These are phyloP conservation scores for Hordeum pubiflorum DNA, from an alignment of 202 grass and related monocot species.

Conservation along the genomic window DNA sequence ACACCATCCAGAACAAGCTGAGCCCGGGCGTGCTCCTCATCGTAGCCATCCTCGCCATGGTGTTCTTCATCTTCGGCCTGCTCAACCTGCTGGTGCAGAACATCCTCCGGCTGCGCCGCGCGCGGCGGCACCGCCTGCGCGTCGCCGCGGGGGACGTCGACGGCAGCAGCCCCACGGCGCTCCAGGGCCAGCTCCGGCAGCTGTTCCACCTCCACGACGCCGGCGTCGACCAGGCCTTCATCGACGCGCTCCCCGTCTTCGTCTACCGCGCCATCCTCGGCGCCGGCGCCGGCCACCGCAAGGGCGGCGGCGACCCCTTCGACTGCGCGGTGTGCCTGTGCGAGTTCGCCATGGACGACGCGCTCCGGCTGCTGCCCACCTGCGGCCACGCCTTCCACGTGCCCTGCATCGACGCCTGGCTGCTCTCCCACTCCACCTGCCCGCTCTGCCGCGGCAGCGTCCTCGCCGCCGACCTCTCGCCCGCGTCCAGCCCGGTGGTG, in stretches of 20 bases:
- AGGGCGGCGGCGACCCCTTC: conserved; percentile 43
- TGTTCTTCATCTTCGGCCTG: conserved; percentile 75
- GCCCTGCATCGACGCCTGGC: conserved; percentile 84
- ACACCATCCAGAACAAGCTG: conserved; percentile 44
- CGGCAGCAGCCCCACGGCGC: conserved; percentile 42
- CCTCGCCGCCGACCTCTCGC: conserved; percentile 34
- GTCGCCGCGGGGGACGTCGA: conserved; percentile 16
- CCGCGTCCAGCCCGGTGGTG: conserved; percentile 26
- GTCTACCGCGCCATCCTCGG: conserved; percentile 51
- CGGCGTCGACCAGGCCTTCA: conserved; percentile 84
- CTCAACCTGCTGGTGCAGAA: conserved; percentile 69
- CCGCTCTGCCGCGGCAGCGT: conserved; percentile 77
- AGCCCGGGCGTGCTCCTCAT: conserved; percentile 60
- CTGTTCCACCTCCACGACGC: conserved; percentile 88
- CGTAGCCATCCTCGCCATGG: conserved; percentile 59
- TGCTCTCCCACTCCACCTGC: conserved; percentile 90
- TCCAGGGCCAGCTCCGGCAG: conserved; percentile 79
- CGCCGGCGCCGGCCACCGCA: not conserved
- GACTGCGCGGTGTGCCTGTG: conserved; percentile 93
- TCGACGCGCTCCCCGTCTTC: conserved; percentile 84
- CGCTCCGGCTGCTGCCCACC: conserved; percentile 65
- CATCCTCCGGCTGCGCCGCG: conserved; percentile 33
- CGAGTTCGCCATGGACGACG: conserved; percentile 70
- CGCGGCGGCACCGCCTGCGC: not conserved
- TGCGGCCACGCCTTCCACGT: conserved; percentile 91